These are phyloP conservation scores for Wakefieldia striispora DNA, from an alignment of 768 basidiomycete species.

Conservation along the genomic window DNA sequence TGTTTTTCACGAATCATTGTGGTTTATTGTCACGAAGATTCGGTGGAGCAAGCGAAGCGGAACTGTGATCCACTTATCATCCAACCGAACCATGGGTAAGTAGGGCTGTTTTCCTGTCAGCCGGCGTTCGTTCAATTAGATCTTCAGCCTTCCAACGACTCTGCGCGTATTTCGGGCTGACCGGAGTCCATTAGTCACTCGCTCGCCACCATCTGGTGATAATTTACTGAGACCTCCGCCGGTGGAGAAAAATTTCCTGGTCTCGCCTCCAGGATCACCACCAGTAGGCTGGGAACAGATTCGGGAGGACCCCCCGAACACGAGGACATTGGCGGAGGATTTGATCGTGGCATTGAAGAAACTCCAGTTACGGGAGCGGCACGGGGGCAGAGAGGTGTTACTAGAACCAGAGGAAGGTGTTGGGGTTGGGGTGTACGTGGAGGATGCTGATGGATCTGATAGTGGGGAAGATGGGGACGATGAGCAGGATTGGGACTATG, in stretches of 20 bases:
- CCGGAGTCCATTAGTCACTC: conserved; percentile 56
- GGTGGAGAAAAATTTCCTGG: conserved; percentile 90
- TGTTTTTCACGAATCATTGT: conserved; percentile 81
- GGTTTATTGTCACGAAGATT: conserved; percentile 64
- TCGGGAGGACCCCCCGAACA: conserved; percentile 87
- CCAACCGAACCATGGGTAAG: conserved; percentile 52
- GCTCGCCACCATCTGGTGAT: conserved; percentile 26
- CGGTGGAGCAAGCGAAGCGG: conserved; percentile 66
- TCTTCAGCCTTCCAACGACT: conserved; percentile 43
- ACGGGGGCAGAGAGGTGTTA: conserved; percentile 49
- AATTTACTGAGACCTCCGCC: conserved; percentile 66
- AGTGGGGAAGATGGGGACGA: conserved; percentile 28
- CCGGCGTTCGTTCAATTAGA: conserved; percentile 9
- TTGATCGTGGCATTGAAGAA: conserved; percentile 74
- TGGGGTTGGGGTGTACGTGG: conserved; percentile 77
- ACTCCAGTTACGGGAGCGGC: conserved; percentile 55
- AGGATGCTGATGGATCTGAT: conserved; percentile 56
- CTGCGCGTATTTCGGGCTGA: conserved; percentile 75
- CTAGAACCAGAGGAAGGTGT: conserved; percentile 66
- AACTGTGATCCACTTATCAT: conserved; percentile 64
- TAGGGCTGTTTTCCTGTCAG: conserved; percentile 10
- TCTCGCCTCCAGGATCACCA: conserved; percentile 96
- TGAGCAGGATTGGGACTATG: conserved; percentile 61
- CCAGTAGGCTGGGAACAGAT: conserved; percentile 96
- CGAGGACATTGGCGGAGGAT: conserved; percentile 80